These are phyloP conservation scores for Penicillium bovifimosum DNA, from an alignment of 495 filamentous ascomycete species.

Conservation along the genomic window DNA sequence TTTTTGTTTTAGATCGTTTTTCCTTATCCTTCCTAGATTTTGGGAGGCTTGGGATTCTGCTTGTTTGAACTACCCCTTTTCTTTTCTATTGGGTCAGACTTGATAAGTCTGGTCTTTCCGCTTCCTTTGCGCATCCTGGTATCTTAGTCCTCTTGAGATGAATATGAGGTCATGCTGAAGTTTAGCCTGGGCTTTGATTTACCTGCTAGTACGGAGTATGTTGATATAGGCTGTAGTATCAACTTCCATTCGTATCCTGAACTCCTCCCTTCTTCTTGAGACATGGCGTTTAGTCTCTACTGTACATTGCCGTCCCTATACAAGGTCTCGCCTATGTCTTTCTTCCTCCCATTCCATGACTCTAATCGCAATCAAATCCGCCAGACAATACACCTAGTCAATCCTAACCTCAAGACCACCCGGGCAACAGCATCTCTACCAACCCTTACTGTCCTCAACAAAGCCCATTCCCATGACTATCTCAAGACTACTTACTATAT, in stretches of 20 bases:
- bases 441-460: not conserved
- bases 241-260: too few relatives aligned
- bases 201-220: too few relatives aligned
- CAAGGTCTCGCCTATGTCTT: not conserved
- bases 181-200: not conserved
- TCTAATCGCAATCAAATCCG: not conserved
- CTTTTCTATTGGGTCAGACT: conserved; percentile 1
- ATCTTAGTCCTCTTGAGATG: conserved; percentile 10
- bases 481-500: not conserved
- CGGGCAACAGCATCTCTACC: not conserved
- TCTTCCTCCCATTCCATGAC: not conserved
- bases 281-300: too few relatives aligned
- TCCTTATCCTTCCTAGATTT: conserved; percentile 6
- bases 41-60: conserved; percentile 7
- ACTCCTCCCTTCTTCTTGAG: too few relatives aligned
- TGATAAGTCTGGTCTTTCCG: conserved; percentile 2
- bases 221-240: too few relatives aligned
- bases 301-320: too few relatives aligned
- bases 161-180: conserved; percentile 1
- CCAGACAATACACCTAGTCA: not conserved
- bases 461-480: not conserved
- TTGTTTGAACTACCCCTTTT: conserved; percentile 8
- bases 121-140: conserved; percentile 15
- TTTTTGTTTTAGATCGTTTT: conserved; percentile 21
- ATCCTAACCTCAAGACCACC: too few relatives aligned